Evolutionary conservation across 192 early-diverging fungal species (phyloP).

Genomic region (Funneliformis geosporum): DNA sequence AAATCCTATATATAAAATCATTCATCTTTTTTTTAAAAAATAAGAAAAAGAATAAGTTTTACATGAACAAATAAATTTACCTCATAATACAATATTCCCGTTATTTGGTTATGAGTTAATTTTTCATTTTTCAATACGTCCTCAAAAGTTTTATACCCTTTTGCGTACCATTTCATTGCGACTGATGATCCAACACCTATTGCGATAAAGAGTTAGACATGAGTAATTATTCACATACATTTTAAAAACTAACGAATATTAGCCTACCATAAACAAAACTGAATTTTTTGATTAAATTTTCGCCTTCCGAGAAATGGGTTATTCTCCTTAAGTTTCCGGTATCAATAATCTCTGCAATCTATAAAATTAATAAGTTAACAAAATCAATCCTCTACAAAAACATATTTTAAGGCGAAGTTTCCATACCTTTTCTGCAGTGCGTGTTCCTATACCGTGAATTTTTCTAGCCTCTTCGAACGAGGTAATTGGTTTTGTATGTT

Average conservation of each 20-base stretch:
- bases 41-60: neutral
- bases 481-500: neutral
- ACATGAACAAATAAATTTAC: neutral
- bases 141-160: conserved; percentile 7
- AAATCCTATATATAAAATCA: neutral
- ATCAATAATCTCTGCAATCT: conserved; percentile 10
- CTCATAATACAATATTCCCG: neutral
- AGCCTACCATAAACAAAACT: neutral
- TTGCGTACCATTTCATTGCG: conserved; percentile 9
- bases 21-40: neutral
- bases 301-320: neutral
- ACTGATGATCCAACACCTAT: neutral
- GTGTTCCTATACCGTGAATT: neutral
- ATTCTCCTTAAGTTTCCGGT: conserved; percentile 14
- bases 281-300: conserved; percentile 11
- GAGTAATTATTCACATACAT: neutral
- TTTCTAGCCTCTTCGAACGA: conserved; percentile 14
- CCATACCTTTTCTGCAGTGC: neutral
- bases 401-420: neutral
- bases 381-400: neutral
- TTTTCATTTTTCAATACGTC: neutral
- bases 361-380: neutral
- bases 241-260: neutral
- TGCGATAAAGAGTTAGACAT: neutral
- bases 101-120: conserved; percentile 1